These are phyloP conservation scores for Magnusiomyces fungicola DNA, from an alignment of 1,139 yeast genomes.

Conservation along the genomic window DNA sequence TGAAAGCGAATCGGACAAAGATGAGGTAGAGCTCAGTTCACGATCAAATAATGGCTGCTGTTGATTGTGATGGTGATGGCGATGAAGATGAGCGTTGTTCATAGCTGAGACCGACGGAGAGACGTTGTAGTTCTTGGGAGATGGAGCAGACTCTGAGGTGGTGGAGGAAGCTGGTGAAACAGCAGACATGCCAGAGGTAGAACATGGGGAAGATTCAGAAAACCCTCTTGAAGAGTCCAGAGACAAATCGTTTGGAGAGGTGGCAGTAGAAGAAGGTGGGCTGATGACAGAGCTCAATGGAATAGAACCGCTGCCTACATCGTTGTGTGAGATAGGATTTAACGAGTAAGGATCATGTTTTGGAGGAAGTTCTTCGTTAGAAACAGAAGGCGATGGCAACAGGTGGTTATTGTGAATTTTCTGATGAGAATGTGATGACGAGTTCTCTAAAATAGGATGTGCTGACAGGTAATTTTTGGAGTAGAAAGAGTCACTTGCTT, in stretches of 20 bases:
- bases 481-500: background rate
- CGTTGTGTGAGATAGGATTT: background rate
- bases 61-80: background rate
- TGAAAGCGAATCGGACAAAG: background rate
- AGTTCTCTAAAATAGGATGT: too few species aligned
- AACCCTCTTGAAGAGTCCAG: background rate
- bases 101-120: slow-evolving; percentile 10
- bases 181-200: slow-evolving; percentile 17
- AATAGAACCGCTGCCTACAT: background rate
- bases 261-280: slow-evolving; percentile 14
- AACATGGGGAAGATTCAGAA: slow-evolving; percentile 7
- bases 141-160: slow-evolving; percentile 14
- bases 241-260: slow-evolving; percentile 8
- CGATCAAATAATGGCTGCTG: too few species aligned
- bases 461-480: background rate
- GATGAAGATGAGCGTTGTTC: slow-evolving; percentile 13
- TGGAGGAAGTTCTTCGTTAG: slow-evolving; percentile 1
- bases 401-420: background rate
- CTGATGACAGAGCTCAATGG: slow-evolving; percentile 1
- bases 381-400: background rate
- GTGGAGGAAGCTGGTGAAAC: slow-evolving; percentile 17
- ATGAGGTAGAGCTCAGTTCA: slow-evolving; percentile 3
- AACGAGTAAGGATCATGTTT: background rate
- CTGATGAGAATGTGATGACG: background rate
- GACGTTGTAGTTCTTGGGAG: slow-evolving; percentile 8